These are phyloP conservation scores for Auriscalpium microsporum DNA, from an alignment of 768 basidiomycete species.

Conservation along the genomic window DNA sequence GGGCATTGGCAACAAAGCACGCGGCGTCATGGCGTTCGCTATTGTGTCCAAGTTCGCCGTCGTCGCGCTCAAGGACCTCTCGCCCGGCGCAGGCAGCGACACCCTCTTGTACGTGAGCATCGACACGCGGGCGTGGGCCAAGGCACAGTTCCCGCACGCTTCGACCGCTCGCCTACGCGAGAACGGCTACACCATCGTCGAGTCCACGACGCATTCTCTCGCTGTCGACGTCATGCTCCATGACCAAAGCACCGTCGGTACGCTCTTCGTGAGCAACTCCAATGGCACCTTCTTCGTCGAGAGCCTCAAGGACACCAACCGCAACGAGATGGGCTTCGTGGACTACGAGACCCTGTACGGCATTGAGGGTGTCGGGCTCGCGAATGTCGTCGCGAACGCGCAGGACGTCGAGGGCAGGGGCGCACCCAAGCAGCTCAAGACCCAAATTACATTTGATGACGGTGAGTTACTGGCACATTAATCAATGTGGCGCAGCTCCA, in stretches of 20 bases:
- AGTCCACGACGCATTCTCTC: conserved; percentile 87
- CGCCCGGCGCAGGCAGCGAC: conserved; percentile 47
- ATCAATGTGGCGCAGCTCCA: too few species aligned
- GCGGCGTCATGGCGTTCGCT: conserved; percentile 87
- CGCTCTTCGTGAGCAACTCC: conserved; percentile 90
- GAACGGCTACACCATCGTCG: conserved; percentile 94
- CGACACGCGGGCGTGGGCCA: conserved; percentile 78
- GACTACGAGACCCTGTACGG: conserved; percentile 88
- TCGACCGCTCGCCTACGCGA: conserved; percentile 70
- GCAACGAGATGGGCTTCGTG: conserved; percentile 82
- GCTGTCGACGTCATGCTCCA: conserved; percentile 88
- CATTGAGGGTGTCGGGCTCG: conserved; percentile 83
- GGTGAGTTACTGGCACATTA: conserved; percentile 31
- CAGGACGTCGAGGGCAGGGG: conserved; percentile 71
- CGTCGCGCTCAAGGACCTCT: conserved; percentile 73
- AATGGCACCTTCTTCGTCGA: conserved; percentile 95
- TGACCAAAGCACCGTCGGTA: conserved; percentile 61
- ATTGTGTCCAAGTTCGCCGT: conserved; percentile 91
- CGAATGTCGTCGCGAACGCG: conserved; percentile 80
- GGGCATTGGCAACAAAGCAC: conserved; percentile 76
- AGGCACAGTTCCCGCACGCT: conserved; percentile 89
- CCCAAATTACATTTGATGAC: conserved; percentile 86
- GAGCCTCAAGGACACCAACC: conserved; percentile 85
- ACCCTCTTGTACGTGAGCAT: conserved; percentile 83
- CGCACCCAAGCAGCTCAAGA: conserved; percentile 65